phyloP scores from a whole-genome alignment of 2,329 filamentous ascomycete genomes.

The Simplicillium sp. region DNA sequence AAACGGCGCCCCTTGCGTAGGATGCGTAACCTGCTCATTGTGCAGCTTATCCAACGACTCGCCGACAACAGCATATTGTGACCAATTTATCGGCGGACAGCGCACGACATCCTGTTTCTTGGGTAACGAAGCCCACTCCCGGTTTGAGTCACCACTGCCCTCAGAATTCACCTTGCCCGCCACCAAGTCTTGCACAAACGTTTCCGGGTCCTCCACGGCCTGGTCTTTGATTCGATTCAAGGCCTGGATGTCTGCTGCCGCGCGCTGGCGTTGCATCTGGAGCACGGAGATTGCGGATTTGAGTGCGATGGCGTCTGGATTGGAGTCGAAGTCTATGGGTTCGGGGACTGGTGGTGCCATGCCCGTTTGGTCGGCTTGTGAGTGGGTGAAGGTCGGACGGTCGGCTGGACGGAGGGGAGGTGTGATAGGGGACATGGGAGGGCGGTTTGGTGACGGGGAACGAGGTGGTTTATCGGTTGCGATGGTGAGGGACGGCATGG shows the following conservation, averaged over 20 bases:
- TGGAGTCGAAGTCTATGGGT: slow-evolving; percentile 51
- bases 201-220: slow-evolving; percentile 61
- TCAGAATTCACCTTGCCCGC: slow-evolving; percentile 44
- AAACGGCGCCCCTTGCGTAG: slow-evolving; percentile 45
- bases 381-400: slow-evolving; percentile 34
- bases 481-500: slow-evolving; percentile 22
- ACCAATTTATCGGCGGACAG: slow-evolving; percentile 88
- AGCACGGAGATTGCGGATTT: slow-evolving; percentile 78
- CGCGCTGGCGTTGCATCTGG: slow-evolving; percentile 75
- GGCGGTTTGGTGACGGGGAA: slow-evolving; percentile 34
- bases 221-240: slow-evolving; percentile 61
- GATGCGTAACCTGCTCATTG: slow-evolving; percentile 63
- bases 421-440: slow-evolving; percentile 46
- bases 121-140: slow-evolving; percentile 57
- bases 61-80: slow-evolving; percentile 84
- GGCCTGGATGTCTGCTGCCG: slow-evolving; percentile 62
- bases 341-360: slow-evolving; percentile 33
- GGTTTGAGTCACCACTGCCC: slow-evolving; percentile 18
- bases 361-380: slow-evolving; percentile 26
- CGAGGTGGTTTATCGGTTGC: slow-evolving; percentile 19
- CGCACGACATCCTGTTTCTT: slow-evolving; percentile 73
- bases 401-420: slow-evolving; percentile 33
- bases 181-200: slow-evolving; percentile 60
- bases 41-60: slow-evolving; percentile 72
- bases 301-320: slow-evolving; percentile 81